Percentiles rank a stretch among this genome's conserved stretches.
Evolutionary conservation across 495 filamentous ascomycete species (phyloP).

Genomic region (Evernia prunastri): DNA sequence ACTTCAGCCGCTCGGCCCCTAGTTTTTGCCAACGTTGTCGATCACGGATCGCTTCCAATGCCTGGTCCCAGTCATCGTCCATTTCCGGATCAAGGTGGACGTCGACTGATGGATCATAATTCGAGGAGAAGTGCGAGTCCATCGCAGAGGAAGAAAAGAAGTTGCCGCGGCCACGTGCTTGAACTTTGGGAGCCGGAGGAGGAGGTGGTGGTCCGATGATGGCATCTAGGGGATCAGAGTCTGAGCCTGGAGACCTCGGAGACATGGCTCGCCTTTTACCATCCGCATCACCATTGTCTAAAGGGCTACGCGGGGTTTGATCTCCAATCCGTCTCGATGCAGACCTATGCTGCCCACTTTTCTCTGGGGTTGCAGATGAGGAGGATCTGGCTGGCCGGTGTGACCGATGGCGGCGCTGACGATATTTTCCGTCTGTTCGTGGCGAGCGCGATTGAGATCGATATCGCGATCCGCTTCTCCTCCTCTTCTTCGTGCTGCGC

Average conservation of each 20-base stretch:
- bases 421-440: conserved; percentile 16
- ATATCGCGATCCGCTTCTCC: conserved; percentile 25
- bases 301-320: conserved; percentile 52
- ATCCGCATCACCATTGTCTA: conserved; percentile 39
- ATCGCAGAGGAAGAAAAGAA: conserved; percentile 57
- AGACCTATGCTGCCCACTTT: conserved; percentile 13
- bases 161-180: conserved; percentile 71
- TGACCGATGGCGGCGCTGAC: conserved; percentile 20
- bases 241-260: conserved; percentile 43
- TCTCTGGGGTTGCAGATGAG: conserved; percentile 9
- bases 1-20: conserved; percentile 69
- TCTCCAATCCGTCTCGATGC: conserved; percentile 20
- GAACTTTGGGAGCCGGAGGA: conserved; percentile 39
- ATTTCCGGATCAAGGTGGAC: conserved; percentile 50
- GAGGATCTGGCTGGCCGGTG: neutral
- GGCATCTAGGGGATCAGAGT: conserved; percentile 69
- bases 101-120: conserved; percentile 73
- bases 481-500: conserved; percentile 16
- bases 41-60: conserved; percentile 75
- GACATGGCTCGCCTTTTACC: conserved; percentile 44
- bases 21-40: conserved; percentile 72
- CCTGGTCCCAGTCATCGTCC: conserved; percentile 69
- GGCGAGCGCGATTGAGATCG: conserved; percentile 31
- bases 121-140: conserved; percentile 67
- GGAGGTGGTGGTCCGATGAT: conserved; percentile 76